phyloP scores from a whole-genome alignment of 2,329 filamentous ascomycete species.

The Colletotrichum costaricense region DNA sequence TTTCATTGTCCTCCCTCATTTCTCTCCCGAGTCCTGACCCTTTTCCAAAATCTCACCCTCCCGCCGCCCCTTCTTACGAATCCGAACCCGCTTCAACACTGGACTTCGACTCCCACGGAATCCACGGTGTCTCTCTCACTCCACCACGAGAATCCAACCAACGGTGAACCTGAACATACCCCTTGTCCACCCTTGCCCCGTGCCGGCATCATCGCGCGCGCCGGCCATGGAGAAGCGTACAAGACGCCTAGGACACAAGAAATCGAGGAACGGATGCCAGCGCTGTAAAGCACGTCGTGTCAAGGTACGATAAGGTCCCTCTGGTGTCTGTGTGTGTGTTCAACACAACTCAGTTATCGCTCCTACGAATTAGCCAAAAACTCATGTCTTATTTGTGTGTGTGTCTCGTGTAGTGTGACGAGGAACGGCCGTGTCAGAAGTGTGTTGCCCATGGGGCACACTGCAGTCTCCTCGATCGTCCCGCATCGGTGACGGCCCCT shows the following conservation, averaged over 20 bases:
- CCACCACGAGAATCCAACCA: neutral
- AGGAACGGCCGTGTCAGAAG: conserved; percentile 48
- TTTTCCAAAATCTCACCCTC: neutral
- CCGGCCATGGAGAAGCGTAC: conserved; percentile 26
- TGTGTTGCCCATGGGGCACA: conserved; percentile 49
- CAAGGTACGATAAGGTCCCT: conserved; percentile 37
- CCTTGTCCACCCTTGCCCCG: no score
- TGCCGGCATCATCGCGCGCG: neutral
- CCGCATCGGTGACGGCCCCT: neutral
- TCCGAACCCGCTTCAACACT: neutral
- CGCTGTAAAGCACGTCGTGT: conserved; percentile 45
- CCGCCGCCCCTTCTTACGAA: neutral
- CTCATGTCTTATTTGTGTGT: neutral
- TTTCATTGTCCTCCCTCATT: neutral
- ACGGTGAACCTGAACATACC: no score
- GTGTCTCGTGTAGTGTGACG: conserved; percentile 39
- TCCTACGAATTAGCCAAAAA: neutral
- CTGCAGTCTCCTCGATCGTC: conserved; percentile 41
- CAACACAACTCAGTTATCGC: neutral
- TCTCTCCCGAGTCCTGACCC: neutral
- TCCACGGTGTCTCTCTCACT: neutral
- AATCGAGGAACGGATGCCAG: conserved; percentile 45
- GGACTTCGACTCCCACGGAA: neutral
- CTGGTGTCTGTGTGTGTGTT: no score
- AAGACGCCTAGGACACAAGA: conserved; percentile 39